Evolutionary conservation across 768 basidiomycete species (phyloP).

Genomic region (Floccularia luteovirens): DNA sequence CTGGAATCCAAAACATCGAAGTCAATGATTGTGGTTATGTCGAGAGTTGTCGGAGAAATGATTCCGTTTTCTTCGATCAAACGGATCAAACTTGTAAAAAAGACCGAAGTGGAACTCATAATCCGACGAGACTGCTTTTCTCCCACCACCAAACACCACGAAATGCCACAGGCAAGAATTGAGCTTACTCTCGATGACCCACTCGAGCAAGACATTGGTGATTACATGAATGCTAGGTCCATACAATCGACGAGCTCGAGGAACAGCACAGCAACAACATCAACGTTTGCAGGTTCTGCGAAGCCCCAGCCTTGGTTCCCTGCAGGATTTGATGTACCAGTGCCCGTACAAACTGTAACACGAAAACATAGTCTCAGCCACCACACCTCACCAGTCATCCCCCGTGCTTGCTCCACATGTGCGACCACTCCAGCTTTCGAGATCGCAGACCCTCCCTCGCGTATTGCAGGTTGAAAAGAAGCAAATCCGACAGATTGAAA

Average conservation of each 20-base stretch:
- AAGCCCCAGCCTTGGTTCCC: neutral
- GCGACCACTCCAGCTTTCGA: conserved; percentile 18
- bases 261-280: neutral
- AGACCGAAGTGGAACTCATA: too few relatives aligned
- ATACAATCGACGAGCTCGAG: neutral
- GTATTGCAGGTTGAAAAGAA: conserved; percentile 22
- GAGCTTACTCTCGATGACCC: conserved; percentile 1
- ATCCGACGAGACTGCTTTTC: too few relatives aligned
- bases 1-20: too few relatives aligned
- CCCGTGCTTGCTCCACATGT: conserved; percentile 2
- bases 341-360: neutral
- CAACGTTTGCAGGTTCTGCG: neutral
- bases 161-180: conserved; percentile 1
- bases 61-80: too few relatives aligned
- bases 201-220: neutral
- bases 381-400: conserved; percentile 4
- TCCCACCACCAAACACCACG: too few relatives aligned
- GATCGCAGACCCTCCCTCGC: conserved; percentile 40
- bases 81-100: too few relatives aligned
- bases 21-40: too few relatives aligned
- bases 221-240: neutral
- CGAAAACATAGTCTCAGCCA: conserved; percentile 2
- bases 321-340: neutral
- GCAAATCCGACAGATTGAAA: conserved; percentile 22
- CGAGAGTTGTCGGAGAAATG: too few relatives aligned